phyloP scores from a whole-genome alignment of 805 yeast genomes.

The Wickerhamiella sergipiensis region DNA sequence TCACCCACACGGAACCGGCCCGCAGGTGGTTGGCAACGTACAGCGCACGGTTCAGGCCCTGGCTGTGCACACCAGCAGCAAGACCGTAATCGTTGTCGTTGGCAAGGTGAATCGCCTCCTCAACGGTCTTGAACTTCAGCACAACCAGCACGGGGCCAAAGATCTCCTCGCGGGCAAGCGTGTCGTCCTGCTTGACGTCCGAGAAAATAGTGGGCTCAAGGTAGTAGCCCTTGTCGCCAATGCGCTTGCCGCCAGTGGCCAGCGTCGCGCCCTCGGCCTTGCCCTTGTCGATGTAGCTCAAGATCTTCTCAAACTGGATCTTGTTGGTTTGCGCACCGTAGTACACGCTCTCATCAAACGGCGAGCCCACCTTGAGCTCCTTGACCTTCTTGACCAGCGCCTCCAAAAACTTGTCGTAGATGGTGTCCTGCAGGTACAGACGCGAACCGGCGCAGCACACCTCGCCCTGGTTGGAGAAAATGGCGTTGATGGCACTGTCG shows the following conservation, averaged over 20 bases:
- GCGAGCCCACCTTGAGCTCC: slow-evolving; percentile 59
- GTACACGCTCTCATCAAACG: slow-evolving; percentile 61
- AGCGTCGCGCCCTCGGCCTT: slow-evolving; percentile 72
- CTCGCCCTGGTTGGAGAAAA: slow-evolving; percentile 90
- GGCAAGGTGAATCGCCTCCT: slow-evolving; percentile 65
- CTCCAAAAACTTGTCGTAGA: slow-evolving; percentile 63
- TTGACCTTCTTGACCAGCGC: slow-evolving; percentile 41
- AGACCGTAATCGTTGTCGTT: slow-evolving; percentile 76
- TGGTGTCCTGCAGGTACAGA: slow-evolving; percentile 70
- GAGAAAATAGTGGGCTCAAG: slow-evolving; percentile 69
- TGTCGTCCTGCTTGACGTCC: slow-evolving; percentile 61
- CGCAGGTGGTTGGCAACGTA: slow-evolving; percentile 45
- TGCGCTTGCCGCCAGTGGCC: slow-evolving; percentile 71
- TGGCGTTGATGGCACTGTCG: slow-evolving; percentile 63
- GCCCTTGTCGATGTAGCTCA: slow-evolving; percentile 66
- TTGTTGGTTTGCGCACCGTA: slow-evolving; percentile 91
- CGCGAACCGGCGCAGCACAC: slow-evolving; percentile 94
- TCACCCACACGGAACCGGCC: slow-evolving; percentile 60
- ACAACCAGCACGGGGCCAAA: slow-evolving; percentile 89
- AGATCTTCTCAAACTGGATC: slow-evolving; percentile 63
- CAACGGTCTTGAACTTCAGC: slow-evolving; percentile 67
- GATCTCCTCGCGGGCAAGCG: slow-evolving; percentile 76
- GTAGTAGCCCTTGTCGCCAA: slow-evolving; percentile 41
- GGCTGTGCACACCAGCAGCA: slow-evolving; percentile 70
- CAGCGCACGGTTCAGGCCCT: slow-evolving; percentile 52